These are phyloP conservation scores for Fomitopsis pinicola DNA, from an alignment of 1,284 basidiomycete species.

Conservation along the genomic window DNA sequence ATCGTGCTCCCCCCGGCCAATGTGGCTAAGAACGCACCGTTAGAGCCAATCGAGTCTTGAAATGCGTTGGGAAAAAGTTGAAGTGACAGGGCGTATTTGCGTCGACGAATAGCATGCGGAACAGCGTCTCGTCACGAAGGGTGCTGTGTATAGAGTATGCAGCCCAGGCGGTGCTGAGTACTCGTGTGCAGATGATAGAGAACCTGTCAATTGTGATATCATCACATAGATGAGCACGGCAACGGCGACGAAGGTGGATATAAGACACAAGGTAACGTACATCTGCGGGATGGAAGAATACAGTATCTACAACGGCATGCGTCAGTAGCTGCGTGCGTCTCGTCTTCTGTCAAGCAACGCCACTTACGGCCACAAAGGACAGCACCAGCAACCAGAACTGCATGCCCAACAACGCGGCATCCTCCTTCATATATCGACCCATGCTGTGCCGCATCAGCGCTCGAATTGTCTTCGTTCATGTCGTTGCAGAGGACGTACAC, in stretches of 20 bases:
- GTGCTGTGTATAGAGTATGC: constrained; percentile 48
- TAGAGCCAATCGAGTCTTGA: constrained; percentile 33
- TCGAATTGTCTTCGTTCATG: background rate
- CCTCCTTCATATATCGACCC: constrained; percentile 45
- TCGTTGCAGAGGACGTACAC: constrained; percentile 27
- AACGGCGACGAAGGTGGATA: background rate
- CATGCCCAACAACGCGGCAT: constrained; percentile 43
- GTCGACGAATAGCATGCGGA: constrained; percentile 34
- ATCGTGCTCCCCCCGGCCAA: constrained; percentile 31
- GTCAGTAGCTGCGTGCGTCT: background rate
- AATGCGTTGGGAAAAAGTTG: constrained; percentile 43
- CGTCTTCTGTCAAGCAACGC: background rate
- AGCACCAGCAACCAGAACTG: constrained; percentile 59
- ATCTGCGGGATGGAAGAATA: constrained; percentile 52
- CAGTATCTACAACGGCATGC: constrained; percentile 28
- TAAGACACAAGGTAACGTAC: constrained; percentile 25
- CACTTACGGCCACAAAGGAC: constrained; percentile 41
- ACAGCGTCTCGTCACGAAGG: constrained; percentile 28
- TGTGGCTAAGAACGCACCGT: background rate
- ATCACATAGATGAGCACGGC: background rate
- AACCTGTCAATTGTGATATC: constrained; percentile 27
- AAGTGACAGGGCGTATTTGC: constrained; percentile 42
- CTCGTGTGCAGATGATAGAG: constrained; percentile 43
- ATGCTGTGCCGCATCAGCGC: constrained; percentile 28
- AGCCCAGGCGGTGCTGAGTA: constrained; percentile 46